Evolutionary conservation across 768 basidiomycete genomes (phyloP).

Genomic region (Xerocomellus amylosporus): DNA sequence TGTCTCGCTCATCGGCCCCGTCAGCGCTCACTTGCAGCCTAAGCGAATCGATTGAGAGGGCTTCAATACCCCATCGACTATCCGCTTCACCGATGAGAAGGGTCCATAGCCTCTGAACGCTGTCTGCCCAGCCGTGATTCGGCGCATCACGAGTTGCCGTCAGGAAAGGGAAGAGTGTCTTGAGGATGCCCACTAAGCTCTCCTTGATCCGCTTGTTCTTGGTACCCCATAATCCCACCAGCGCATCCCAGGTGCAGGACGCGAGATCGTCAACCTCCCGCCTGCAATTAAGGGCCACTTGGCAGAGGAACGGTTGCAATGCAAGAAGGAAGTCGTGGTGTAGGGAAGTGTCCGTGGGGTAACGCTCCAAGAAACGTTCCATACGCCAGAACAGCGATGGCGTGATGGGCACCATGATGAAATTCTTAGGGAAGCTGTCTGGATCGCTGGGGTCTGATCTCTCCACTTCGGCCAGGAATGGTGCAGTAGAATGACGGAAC

Average conservation of each 20-base stretch:
- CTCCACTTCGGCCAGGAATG: slow-evolving; percentile 45
- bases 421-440: slow-evolving; percentile 33
- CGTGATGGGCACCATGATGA: slow-evolving; percentile 18
- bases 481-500: slow-evolving; percentile 56
- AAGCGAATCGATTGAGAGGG: slow-evolving; percentile 62
- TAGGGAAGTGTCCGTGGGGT: slow-evolving; percentile 72
- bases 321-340: slow-evolving; percentile 72
- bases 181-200: slow-evolving; percentile 69
- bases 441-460: slow-evolving; percentile 21
- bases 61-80: slow-evolving; percentile 60
- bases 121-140: slow-evolving; percentile 43
- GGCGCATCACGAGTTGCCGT: slow-evolving; percentile 36
- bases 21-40: slow-evolving; percentile 47
- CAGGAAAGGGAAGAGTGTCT: slow-evolving; percentile 70
- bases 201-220: slow-evolving; percentile 79
- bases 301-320: slow-evolving; percentile 65
- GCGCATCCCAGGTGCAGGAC: slow-evolving; percentile 52
- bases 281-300: slow-evolving; percentile 75
- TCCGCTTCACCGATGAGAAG: slow-evolving; percentile 61
- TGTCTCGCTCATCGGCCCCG: slow-evolving; percentile 23
- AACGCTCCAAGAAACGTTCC: slow-evolving; percentile 59
- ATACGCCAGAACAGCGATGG: slow-evolving; percentile 58
- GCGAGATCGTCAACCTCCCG: slow-evolving; percentile 60
- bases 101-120: slow-evolving; percentile 52
- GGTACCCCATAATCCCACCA: slow-evolving; percentile 75